Conservation (phyloP, 805 yeast species). For the Tetrapisispora phaffii region DNA sequence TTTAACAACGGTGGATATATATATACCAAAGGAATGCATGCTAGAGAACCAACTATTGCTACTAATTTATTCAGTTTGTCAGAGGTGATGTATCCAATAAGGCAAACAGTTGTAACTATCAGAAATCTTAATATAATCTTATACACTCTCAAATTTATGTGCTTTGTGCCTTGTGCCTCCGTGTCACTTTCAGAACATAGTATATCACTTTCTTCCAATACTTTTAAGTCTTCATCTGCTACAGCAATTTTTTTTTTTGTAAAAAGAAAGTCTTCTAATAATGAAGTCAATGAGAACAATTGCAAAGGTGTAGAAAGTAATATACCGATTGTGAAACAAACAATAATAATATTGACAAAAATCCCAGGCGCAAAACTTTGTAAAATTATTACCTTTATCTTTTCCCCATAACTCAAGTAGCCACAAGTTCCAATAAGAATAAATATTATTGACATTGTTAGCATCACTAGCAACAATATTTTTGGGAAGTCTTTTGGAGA, state of each 20-base stretch:
- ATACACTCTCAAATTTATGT: constrained; percentile 45
- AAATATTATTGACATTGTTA: constrained; percentile 52
- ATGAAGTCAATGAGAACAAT: constrained; percentile 65
- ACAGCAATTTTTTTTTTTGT: not conserved
- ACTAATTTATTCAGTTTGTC: constrained; percentile 62
- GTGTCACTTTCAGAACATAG: not conserved
- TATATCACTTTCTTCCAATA: constrained; percentile 41
- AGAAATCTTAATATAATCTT: constrained; percentile 49
- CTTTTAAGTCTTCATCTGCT: not conserved
- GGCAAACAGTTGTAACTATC: constrained; percentile 45
- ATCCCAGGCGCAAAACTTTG: constrained; percentile 54
- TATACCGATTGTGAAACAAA: constrained; percentile 66
- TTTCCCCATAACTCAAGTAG: constrained; percentile 56
- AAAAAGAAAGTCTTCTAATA: constrained; percentile 56
- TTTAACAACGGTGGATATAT: constrained; percentile 78
- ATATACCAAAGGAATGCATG: constrained; percentile 77
- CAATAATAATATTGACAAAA: constrained; percentile 54
- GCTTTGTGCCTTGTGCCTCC: constrained; percentile 20
- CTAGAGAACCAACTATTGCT: constrained; percentile 74
- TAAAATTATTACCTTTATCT: constrained; percentile 57
- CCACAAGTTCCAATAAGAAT: constrained; percentile 58
- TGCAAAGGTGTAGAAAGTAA: constrained; percentile 71
- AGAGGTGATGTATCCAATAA: constrained; percentile 58
- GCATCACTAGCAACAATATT: constrained; percentile 53
- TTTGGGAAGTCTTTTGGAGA: constrained; percentile 63